These are phyloP conservation scores for Dendrocalamus latiflorus DNA, from an alignment of 202 grass and related monocot species.

Conservation along the genomic window DNA sequence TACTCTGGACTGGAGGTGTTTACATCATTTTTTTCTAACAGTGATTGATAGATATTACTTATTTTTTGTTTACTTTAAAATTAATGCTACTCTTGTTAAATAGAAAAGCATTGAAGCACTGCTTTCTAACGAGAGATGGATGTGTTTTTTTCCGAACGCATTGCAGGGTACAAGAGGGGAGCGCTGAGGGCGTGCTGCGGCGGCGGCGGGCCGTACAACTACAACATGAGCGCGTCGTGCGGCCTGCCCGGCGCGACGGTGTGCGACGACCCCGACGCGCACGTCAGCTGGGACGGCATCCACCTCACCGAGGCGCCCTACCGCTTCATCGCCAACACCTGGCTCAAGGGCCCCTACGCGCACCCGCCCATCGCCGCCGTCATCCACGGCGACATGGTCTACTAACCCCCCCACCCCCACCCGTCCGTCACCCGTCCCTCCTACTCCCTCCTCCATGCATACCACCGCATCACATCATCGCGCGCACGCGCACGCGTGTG, in stretches of 20 bases:
- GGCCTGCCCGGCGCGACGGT: constrained; percentile 47
- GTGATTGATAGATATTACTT: too few relatives aligned
- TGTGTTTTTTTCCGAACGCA: neutral
- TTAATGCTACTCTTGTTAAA: too few relatives aligned
- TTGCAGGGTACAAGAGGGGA: constrained; percentile 60
- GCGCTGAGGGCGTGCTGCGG: constrained; percentile 72
- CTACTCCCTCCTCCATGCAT: too few relatives aligned
- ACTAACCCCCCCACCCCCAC: neutral
- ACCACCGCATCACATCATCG: neutral
- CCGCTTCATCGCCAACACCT: constrained; percentile 81
- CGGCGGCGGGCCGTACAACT: constrained; percentile 75
- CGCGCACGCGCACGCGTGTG: neutral
- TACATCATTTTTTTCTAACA: too few relatives aligned
- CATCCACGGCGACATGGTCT: constrained; percentile 45
- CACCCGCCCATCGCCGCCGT: constrained; percentile 57
- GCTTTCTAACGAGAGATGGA: neutral
- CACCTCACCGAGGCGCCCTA: constrained; percentile 80
- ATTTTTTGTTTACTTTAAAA: too few relatives aligned
- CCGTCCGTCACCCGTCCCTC: too few relatives aligned
- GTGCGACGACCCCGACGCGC: constrained; percentile 67
- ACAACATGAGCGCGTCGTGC: constrained; percentile 67
- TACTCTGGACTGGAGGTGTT: too few relatives aligned
- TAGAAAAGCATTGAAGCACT: too few relatives aligned
- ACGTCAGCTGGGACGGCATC: constrained; percentile 84
- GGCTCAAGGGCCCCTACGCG: constrained; percentile 73